Conservation (phyloP, 2,329 filamentous ascomycete species). For the Fusarium chuoi region DNA sequence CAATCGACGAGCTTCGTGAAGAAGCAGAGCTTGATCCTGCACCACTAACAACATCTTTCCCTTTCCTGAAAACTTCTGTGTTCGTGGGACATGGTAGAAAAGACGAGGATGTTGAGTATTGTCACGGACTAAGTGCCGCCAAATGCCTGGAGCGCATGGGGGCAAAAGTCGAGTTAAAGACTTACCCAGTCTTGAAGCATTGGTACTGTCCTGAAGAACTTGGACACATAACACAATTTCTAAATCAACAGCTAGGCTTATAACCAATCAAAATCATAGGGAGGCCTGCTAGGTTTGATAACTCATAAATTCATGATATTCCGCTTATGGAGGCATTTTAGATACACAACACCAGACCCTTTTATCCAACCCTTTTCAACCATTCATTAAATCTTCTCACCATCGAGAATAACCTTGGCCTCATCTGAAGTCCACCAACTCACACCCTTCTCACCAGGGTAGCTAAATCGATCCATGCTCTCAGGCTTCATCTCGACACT, state of each 20-base stretch:
- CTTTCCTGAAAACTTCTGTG: slow-evolving; percentile 49
- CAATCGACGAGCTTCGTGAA: slow-evolving; percentile 42
- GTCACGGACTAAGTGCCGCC: slow-evolving; percentile 49
- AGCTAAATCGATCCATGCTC: slow-evolving; percentile 84
- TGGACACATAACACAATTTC: slow-evolving; percentile 49
- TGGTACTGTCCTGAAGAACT: slow-evolving; percentile 58
- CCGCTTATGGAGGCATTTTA: slow-evolving; percentile 16
- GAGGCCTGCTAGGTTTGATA: not conserved
- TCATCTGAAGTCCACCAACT: slow-evolving; percentile 89
- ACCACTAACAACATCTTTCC: not conserved
- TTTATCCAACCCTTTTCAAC: slow-evolving; percentile 12
- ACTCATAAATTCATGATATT: slow-evolving; percentile 34
- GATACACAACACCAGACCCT: not conserved
- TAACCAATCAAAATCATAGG: not conserved
- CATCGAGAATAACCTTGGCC: slow-evolving; percentile 78
- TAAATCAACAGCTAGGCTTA: slow-evolving; percentile 16
- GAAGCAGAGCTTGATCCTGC: slow-evolving; percentile 42
- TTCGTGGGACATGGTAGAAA: slow-evolving; percentile 58
- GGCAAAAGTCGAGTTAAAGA: slow-evolving; percentile 48
- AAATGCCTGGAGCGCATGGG: slow-evolving; percentile 50
- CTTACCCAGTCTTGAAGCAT: slow-evolving; percentile 56
- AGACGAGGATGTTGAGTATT: slow-evolving; percentile 54
- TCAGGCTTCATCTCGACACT: slow-evolving; percentile 93
- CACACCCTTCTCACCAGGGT: slow-evolving; percentile 79
- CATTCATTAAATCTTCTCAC: slow-evolving; percentile 60